Base-by-base conservation (phyloP, 768 basidiomycete species). In the Podaxis carcinomalis region DNA sequence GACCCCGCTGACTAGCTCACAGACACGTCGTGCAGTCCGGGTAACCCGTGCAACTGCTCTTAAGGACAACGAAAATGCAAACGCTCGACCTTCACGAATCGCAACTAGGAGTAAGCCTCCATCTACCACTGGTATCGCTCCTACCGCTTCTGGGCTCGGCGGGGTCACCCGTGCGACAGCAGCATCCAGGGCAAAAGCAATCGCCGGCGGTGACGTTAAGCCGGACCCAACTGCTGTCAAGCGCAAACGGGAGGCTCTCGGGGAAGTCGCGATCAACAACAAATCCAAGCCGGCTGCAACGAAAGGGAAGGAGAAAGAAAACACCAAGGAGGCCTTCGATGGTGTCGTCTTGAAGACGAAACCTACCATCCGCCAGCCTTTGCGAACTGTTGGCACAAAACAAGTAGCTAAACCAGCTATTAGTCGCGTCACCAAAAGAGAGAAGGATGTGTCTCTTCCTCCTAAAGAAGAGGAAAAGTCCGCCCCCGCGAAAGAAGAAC, bases 201-300 rank as follows among this genome's bases (percentile, higher is more conserved):
- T 51, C 50, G 59, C 60, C 32, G 23, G 51, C 4, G 25, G 51
- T 52, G 59, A 59, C 40, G 55, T 66, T 51, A 80, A 83, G 63
- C 66, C 71, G 21, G 86, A 88, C 28, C 70, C 73, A 7, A 75
- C 77, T 36, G 79, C 78, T 3, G 85, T 82, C 53, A 92, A 92
- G 72, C 82, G 92, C 64, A 93, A 93, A 72, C 88, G 92, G 46
- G 87, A 88, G 53, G 90, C 90, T 0, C 77, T 93, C 27, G 87
- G 85, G 35, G 92, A 93, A 71, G 88, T 92, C 46, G 81, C 85
- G 6, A 76, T 73, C 11, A 75, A 70, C 63, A 85, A 86, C 67
- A 85, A 83, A 66, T 79, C 72, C 37, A 65, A 79, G 63, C 77
- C 77, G 62, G 67, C 68, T 52, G 71, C 70, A 28, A 65, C 68